phyloP scores from a whole-genome alignment of 108 stramenopile species.

The Skeletonema grethae region DNA sequence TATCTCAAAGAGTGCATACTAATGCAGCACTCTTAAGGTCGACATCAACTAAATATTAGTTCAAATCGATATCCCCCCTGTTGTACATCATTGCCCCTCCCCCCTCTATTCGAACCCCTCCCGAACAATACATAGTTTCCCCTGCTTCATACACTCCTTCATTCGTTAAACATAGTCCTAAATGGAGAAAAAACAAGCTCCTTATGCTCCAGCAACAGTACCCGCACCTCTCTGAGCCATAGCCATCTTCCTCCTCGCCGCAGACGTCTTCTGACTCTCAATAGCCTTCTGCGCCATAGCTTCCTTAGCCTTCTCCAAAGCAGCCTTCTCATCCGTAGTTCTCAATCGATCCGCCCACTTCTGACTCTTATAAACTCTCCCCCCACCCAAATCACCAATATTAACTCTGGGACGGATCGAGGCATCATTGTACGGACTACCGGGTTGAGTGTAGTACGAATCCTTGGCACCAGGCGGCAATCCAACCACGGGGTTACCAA shows the following conservation, averaged over 20 bases:
- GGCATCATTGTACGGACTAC: conserved; percentile 88
- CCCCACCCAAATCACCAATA: conserved; percentile 83
- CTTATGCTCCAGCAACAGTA: conserved; percentile 30
- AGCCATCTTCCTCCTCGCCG: conserved; percentile 37
- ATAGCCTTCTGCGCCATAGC: conserved; percentile 22
- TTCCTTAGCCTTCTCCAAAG: conserved; percentile 36
- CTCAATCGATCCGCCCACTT: conserved; percentile 86
- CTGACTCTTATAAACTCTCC: conserved; percentile 85
- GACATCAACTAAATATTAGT: neutral
- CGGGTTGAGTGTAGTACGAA: conserved; percentile 94
- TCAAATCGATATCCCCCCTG: neutral
- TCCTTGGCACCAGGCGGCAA: conserved; percentile 75
- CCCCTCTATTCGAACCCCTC: neutral
- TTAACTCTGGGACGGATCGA: conserved; percentile 63
- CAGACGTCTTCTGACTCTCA: conserved; percentile 28
- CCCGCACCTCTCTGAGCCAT: conserved; percentile 34
- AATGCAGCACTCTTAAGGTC: neutral
- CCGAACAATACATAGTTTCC: neutral
- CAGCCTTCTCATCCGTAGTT: conserved; percentile 76
- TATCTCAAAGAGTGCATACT: neutral
- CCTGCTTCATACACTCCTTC: neutral
- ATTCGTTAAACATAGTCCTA: neutral
- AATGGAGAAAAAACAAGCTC: too few relatives aligned
- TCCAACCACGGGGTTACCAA: conserved; percentile 86
- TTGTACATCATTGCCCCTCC: neutral